Conservation (phyloP, 768 basidiomycete genomes). For the Auriscalpium vulgare region DNA sequence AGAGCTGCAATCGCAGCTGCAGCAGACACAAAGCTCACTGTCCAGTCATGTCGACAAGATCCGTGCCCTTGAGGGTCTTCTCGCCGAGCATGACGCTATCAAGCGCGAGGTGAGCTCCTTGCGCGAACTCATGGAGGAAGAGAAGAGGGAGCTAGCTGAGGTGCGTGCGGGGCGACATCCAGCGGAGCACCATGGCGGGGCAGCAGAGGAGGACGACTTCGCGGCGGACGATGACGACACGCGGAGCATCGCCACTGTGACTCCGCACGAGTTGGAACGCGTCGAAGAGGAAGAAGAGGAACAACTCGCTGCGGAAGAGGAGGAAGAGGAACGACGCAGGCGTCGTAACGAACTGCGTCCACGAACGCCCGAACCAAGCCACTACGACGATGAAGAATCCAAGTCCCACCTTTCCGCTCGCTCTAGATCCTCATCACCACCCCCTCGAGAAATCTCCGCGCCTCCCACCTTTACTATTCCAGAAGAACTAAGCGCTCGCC, state of each 20-base stretch:
- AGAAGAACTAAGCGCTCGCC: conserved; percentile 52
- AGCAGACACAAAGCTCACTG: conserved; percentile 75
- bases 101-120: conserved; percentile 70
- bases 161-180: conserved; percentile 20
- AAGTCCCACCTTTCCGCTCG: conserved; percentile 24
- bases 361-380: conserved; percentile 72
- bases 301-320: conserved; percentile 32
- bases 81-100: conserved; percentile 80
- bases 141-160: conserved; percentile 41
- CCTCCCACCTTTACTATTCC: conserved; percentile 28
- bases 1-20: conserved; percentile 75
- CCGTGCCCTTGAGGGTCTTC: conserved; percentile 69
- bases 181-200: background rate
- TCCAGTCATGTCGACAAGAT: conserved; percentile 77
- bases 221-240: conserved; percentile 44
- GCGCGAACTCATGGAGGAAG: conserved; percentile 63
- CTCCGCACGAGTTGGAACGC: conserved; percentile 59
- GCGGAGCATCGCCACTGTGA: conserved; percentile 63
- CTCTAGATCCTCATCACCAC: conserved; percentile 18
- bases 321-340: conserved; percentile 39
- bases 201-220: conserved; percentile 23
- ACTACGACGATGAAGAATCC: conserved; percentile 36
- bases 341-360: conserved; percentile 56
- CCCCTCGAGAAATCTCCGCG: conserved; percentile 12
- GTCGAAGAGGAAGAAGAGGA: conserved; percentile 75